A percentile compares a stretch with the other conserved stretches of the same genome.
phyloP scores from a whole-genome alignment of 1,284 basidiomycete genomes.

The Ceratobasidium sp. region DNA sequence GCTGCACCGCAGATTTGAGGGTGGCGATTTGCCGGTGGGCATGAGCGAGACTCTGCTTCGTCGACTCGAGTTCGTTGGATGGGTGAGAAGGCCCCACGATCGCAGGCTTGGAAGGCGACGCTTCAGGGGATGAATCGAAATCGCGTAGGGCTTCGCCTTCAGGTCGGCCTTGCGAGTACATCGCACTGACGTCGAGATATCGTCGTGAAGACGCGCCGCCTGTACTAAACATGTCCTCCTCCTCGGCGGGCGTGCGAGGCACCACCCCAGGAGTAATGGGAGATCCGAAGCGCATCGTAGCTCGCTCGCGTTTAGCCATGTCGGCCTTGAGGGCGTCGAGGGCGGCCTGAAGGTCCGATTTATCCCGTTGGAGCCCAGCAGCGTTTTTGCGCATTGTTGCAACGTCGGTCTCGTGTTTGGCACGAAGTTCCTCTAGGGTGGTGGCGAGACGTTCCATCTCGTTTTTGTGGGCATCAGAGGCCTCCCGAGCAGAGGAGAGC shows the following conservation, averaged over 20 bases:
- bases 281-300: constrained; percentile 70
- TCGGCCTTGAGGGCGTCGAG: constrained; percentile 81
- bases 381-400: constrained; percentile 88
- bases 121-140: constrained; percentile 74
- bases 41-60: constrained; percentile 81
- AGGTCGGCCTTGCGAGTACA: constrained; percentile 63
- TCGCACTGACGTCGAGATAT: constrained; percentile 67
- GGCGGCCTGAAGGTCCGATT: constrained; percentile 86
- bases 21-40: constrained; percentile 84
- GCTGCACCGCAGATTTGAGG: constrained; percentile 76
- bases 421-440: constrained; percentile 78
- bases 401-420: constrained; percentile 92
- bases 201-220: constrained; percentile 72
- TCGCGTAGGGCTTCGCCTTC: constrained; percentile 60
- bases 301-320: constrained; percentile 67
- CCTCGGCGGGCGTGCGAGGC: constrained; percentile 59
- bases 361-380: constrained; percentile 90
- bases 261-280: constrained; percentile 71
- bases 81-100: constrained; percentile 70
- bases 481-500: constrained; percentile 78
- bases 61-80: constrained; percentile 78
- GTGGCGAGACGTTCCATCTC: constrained; percentile 81
- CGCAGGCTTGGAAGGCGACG: constrained; percentile 69
- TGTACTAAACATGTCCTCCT: constrained; percentile 71
- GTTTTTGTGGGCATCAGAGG: constrained; percentile 85